Conservation (phyloP, 192 early-diverging fungal genomes). For the Backusella sp. region DNA sequence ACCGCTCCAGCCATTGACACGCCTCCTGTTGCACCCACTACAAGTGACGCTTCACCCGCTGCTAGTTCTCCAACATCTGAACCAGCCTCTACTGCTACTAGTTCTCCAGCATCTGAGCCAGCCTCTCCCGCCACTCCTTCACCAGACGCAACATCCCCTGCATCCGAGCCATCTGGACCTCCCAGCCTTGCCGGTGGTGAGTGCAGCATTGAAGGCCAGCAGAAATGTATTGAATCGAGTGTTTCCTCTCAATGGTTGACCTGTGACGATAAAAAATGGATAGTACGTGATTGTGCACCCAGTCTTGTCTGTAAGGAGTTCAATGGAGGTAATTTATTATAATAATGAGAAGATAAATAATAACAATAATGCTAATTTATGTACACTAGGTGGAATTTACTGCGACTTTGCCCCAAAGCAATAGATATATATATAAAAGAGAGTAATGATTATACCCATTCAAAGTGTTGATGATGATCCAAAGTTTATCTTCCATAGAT, state of each 20-base stretch:
- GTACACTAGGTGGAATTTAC: neutral
- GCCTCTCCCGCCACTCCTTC: neutral
- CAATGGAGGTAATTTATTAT: slow-evolving; percentile 1
- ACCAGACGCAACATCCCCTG: neutral
- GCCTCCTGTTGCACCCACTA: no score
- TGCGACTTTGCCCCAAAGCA: neutral
- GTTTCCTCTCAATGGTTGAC: slow-evolving; percentile 10
- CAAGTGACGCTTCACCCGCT: no score
- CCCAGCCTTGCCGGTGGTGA: neutral
- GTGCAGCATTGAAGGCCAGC: neutral
- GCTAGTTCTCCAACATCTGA: no score
- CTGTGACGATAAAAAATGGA: slow-evolving; percentile 14
- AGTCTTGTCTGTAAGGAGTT: slow-evolving; percentile 10
- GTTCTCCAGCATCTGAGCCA: neutral
- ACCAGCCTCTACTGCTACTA: no score
- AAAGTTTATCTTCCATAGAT: neutral
- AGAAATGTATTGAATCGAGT: neutral
- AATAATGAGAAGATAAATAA: neutral
- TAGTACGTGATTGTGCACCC: slow-evolving; percentile 7
- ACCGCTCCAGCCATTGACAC: neutral
- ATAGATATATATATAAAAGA: neutral
- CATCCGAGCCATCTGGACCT: neutral
- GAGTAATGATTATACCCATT: neutral
- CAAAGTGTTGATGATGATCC: neutral
- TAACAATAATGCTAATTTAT: neutral